Percentiles rank a stretch among this genome's conserved stretches.
These are phyloP conservation scores for Cavenderia fasciculata DNA, from an alignment of 78 protist genomes.

Conservation along the genomic window DNA sequence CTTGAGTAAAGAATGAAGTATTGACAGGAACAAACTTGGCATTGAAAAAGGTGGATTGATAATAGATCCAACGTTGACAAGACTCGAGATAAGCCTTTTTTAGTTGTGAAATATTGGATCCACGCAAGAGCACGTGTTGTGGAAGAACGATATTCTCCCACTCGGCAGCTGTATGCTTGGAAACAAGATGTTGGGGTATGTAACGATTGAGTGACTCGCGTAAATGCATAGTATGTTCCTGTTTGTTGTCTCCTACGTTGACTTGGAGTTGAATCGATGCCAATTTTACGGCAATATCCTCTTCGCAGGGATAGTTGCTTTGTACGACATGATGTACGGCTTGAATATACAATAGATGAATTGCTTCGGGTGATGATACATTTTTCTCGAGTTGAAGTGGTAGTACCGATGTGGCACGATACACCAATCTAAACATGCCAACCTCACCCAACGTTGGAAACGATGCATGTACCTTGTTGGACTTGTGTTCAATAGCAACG, in stretches of 20 bases:
- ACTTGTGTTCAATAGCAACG: constrained; percentile 25
- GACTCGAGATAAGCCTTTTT: constrained; percentile 59
- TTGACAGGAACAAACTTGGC: constrained; percentile 47
- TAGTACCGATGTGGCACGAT: constrained; percentile 53
- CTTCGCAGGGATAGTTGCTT: constrained; percentile 71
- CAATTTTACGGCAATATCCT: constrained; percentile 59
- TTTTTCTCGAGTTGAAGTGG: constrained; percentile 46
- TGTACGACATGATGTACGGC: constrained; percentile 48
- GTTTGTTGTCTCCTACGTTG: constrained; percentile 26
- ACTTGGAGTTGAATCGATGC: constrained; percentile 72
- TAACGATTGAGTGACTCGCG: constrained; percentile 33
- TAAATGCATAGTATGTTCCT: constrained; percentile 41
- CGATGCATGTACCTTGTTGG: constrained; percentile 20
- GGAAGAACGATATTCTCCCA: constrained; percentile 42
- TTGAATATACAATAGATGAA: constrained; percentile 67
- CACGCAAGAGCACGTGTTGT: constrained; percentile 54
- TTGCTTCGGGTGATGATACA: constrained; percentile 16
- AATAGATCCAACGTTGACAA: constrained; percentile 68
- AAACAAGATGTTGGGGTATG: constrained; percentile 35
- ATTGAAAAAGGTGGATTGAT: constrained; percentile 46
- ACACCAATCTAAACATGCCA: constrained; percentile 49
- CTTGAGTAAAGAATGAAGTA: constrained; percentile 55
- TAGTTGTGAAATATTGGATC: constrained; percentile 15
- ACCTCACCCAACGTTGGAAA: constrained; percentile 59
- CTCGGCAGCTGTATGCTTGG: constrained; percentile 28